Evolutionary conservation across 2,329 filamentous ascomycete species (phyloP), one percentile per base, ranked within the genome.

Genomic region (Albifimbria verrucaria): DNA sequence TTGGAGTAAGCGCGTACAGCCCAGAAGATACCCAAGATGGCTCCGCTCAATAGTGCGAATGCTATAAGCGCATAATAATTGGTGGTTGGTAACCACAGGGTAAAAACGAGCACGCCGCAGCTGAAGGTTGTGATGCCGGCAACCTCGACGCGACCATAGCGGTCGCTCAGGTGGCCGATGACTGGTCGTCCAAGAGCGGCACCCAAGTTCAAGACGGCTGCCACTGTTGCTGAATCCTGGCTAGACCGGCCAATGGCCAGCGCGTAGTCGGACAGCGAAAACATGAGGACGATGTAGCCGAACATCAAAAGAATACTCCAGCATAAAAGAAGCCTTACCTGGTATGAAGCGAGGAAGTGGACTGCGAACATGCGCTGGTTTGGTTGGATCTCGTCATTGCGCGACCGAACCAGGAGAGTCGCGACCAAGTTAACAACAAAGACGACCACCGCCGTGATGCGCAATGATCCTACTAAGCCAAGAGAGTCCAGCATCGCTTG

Each of bases 281-380:
- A 49, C 46, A 49, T 49, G 25, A 48, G 28, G 28, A 39, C 28
- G 22, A 49, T 49, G 25, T 49, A 49, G n/a, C 46, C 46, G 21
- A 49, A 36, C 46, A 49, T 49, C 3, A 49, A 25, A 49, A 36
- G 2, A 39, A 49, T 39, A 23, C 46, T 49, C 46, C 46, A 36
- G 25, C 46, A 17, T 4, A 49, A 21, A 2, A 49, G 46, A 18
- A 49, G 25, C 18, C 7, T 49, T 25, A 49, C 46, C 28, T 49
- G 46, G 28, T 49, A 49, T 23, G 46, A 49, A 15, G 25, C 25
- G 23, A 49, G 46, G 4, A 49, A 25, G n/a, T 49, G 25, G n/a
- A 39, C 25, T 9, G 24, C 28, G 25, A 49, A 49, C n/a, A 39
- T 32, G 28, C 28, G 46, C 10, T 20, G 24, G 28, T 49, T 7